phyloP scores from a whole-genome alignment of 1,284 basidiomycete genomes.

The Vanrija sp. region DNA sequence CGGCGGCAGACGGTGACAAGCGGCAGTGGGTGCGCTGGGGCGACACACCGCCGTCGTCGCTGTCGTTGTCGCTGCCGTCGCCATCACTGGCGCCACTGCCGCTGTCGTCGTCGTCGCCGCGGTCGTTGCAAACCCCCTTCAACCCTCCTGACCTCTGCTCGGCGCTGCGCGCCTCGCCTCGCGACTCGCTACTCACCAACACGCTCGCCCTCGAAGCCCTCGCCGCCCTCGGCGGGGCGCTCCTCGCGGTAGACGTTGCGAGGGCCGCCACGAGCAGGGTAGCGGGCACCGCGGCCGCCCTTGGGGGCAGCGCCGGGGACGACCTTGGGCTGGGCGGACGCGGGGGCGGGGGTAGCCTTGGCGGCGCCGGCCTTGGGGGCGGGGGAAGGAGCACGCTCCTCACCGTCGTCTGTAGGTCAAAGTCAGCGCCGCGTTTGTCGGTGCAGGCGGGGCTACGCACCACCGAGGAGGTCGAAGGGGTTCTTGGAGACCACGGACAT shows the following conservation, averaged over 20 bases:
- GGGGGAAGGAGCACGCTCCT: slow-evolving; percentile 26
- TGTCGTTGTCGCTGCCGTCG: too few relatives aligned
- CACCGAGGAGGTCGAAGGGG: slow-evolving; percentile 50
- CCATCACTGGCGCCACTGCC: too few relatives aligned
- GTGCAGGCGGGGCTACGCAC: slow-evolving; percentile 23
- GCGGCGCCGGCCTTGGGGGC: slow-evolving; percentile 30
- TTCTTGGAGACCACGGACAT: slow-evolving; percentile 51
- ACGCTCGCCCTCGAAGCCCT: slow-evolving; percentile 48
- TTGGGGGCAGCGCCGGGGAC: slow-evolving; percentile 34
- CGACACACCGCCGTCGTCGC: too few relatives aligned
- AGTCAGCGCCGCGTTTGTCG: neutral
- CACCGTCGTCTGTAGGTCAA: slow-evolving; percentile 36
- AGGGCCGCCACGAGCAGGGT: slow-evolving; percentile 41
- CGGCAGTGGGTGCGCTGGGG: too few relatives aligned
- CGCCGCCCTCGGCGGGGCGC: slow-evolving; percentile 26
- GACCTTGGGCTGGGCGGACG: slow-evolving; percentile 26
- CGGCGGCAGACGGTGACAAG: too few relatives aligned
- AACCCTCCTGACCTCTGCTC: too few relatives aligned
- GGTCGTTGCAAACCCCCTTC: too few relatives aligned
- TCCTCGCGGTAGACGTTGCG: slow-evolving; percentile 35
- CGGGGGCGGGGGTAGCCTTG: slow-evolving; percentile 23
- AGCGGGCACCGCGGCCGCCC: slow-evolving; percentile 27
- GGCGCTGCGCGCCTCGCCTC: too few relatives aligned
- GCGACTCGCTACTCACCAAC: slow-evolving; percentile 38
- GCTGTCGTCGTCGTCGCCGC: too few relatives aligned